Evolutionary conservation across 768 basidiomycete species (phyloP).

Genomic region (Trametes punicea): DNA sequence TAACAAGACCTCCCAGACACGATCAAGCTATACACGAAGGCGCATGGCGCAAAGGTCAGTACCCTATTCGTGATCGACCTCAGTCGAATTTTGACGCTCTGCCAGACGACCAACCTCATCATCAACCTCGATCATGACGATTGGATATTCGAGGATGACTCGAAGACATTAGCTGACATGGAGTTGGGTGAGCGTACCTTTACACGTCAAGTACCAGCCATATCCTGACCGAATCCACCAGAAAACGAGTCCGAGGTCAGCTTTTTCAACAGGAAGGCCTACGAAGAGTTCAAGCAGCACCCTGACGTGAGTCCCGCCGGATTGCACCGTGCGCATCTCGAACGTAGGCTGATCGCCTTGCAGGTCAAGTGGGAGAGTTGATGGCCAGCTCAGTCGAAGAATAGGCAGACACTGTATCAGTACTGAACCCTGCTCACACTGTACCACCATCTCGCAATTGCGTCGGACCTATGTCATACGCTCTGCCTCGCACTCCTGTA

Average conservation of each 20-base stretch:
- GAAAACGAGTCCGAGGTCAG: conserved; percentile 97
- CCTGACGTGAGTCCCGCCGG: conserved; percentile 56
- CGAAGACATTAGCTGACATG: conserved; percentile 57
- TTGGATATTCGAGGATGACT: conserved; percentile 79
- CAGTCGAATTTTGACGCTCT: not conserved
- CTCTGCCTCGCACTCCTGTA: no score
- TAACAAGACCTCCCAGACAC: conserved; percentile 57
- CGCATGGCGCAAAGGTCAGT: conserved; percentile 88
- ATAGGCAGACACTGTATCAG: not conserved
- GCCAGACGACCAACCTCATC: conserved; percentile 92
- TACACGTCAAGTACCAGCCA: not conserved
- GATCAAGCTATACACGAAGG: conserved; percentile 89
- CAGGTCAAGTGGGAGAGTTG: conserved; percentile 27
- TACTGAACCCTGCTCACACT: not conserved
- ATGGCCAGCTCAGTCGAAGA: not conserved
- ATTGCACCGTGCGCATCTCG: no score
- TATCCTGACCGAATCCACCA: conserved; percentile 31
- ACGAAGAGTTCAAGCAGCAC: conserved; percentile 77
- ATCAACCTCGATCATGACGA: conserved; percentile 97
- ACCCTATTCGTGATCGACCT: not conserved
- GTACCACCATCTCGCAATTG: not conserved
- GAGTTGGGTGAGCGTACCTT: conserved; percentile 62
- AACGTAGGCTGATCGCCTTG: no score
- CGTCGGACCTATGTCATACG: no score
- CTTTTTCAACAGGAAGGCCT: conserved; percentile 77